Evolutionary conservation across 2,329 filamentous ascomycete genomes (phyloP), one percentile per base, ranked within the genome.

Genomic region (Onygenales sp.): DNA sequence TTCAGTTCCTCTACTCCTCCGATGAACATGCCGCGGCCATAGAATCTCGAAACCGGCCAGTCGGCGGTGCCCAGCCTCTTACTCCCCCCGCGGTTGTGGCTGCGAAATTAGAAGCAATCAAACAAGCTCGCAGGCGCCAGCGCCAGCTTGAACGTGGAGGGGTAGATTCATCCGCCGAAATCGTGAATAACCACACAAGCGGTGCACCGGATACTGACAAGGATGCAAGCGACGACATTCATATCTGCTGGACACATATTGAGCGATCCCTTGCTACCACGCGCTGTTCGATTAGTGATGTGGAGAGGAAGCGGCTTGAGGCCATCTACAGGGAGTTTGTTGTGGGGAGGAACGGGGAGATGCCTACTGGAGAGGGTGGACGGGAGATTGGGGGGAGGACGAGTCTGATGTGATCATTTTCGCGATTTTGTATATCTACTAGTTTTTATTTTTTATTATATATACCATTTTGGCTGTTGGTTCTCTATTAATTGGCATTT

Each of bases 301-400:
- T 89, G 55, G 93, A 98, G 72, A 80, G 84, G 62, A 77, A 74
- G 57, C 76, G 92, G 55, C 70, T 98, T 59, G 78, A 82, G 62
- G 81, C 81, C 42, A 96, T 98, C 56, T 98, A 98, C 67, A 77
- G 79, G 13, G 93, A 98, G 72, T 98, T 98, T 75, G 85, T 96
- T 0, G 87, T 88, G 3, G 91, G 90, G 0, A 79, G 93, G 61
- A 95, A 91, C 68, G 93, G 93, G 6, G 91, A 97, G 74, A 90
- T 98, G 88, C 88, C 85, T 56, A 92, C 87, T 69, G 93, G 93
- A 1, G 88, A 97, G 70, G 90, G 87, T 0, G 87, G 86, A 53
- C 94, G 85, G 69, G 93, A 97, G 71, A 83, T 98, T 71, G 93
- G 93, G 6, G 93, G 91, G 11, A 78, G 93, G 66, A 92, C 86